Conservation (phyloP, 805 yeast genomes). For the Kuraishia borneana region DNA sequence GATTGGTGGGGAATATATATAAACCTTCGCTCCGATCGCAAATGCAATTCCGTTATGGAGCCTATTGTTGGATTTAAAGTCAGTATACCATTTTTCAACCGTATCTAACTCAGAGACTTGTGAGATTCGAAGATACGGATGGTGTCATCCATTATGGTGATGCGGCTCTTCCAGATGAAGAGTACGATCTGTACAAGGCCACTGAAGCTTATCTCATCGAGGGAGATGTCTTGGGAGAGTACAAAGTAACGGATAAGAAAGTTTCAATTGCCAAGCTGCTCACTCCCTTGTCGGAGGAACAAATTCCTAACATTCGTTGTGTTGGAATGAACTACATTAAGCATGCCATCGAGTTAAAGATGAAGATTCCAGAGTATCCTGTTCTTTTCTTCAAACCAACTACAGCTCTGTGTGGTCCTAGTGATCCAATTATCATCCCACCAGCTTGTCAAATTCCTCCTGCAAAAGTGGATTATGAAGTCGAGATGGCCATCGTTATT, state of each 20-base stretch:
- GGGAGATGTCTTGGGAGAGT: conserved; percentile 33
- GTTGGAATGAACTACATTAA: conserved; percentile 42
- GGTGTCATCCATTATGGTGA: conserved; percentile 35
- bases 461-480: conserved; percentile 34
- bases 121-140: conserved; percentile 35
- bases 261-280: conserved; percentile 22
- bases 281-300: conserved; percentile 26
- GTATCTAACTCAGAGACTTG: conserved; percentile 17
- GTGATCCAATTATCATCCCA: conserved; percentile 23
- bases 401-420: neutral
- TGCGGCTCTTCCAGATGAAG: conserved; percentile 25
- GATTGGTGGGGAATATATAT: too few relatives aligned
- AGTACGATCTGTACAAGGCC: conserved; percentile 24
- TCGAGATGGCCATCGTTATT: conserved; percentile 41
- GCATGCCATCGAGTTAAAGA: conserved; percentile 22
- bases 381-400: conserved; percentile 1
- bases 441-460: conserved; percentile 21
- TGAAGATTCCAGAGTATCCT: neutral
- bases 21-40: too few relatives aligned
- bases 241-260: conserved; percentile 25
- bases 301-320: conserved; percentile 29
- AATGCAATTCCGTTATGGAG: too few relatives aligned
- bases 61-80: too few relatives aligned
- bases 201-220: conserved; percentile 27
- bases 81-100: too few relatives aligned